Percentiles rank a stretch among this genome's conserved stretches.
phyloP scores from a whole-genome alignment of 2,329 filamentous ascomycete genomes.

The Ascomycota sp. region DNA sequence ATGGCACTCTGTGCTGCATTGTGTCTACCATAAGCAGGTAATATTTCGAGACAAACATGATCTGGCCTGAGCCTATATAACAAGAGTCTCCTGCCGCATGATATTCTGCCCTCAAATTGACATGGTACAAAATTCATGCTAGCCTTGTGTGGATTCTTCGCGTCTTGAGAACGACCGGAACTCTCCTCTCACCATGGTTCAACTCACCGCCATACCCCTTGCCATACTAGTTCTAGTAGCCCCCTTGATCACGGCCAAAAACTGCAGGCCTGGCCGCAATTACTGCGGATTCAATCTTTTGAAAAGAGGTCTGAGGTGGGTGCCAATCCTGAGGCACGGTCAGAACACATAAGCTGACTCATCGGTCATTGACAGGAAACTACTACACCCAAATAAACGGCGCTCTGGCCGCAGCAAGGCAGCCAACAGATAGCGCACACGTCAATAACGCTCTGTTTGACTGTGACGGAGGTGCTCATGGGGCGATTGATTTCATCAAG shows the following conservation, averaged over 20 bases:
- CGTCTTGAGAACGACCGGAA: neutral
- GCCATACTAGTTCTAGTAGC: neutral
- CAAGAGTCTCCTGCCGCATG: no score
- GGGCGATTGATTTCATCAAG: neutral
- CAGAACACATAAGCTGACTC: neutral
- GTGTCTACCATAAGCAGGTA: no score
- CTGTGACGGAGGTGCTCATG: neutral
- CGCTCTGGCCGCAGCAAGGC: neutral
- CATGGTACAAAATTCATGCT: no score
- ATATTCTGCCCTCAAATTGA: no score
- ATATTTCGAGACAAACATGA: no score
- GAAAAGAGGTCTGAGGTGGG: neutral
- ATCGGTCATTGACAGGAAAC: neutral
- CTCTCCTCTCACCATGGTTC: neutral
- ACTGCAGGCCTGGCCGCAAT: neutral
- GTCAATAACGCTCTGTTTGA: neutral
- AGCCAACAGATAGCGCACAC: neutral
- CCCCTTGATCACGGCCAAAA: neutral
- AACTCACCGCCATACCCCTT: neutral
- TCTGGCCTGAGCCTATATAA: no score
- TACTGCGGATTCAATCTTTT: neutral
- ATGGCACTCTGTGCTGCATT: no score
- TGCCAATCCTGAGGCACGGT: neutral
- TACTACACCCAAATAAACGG: neutral
- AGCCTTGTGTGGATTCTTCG: no score